Base-by-base conservation (phyloP, 768 basidiomycete genomes). In the Suillus cothurnatus region DNA sequence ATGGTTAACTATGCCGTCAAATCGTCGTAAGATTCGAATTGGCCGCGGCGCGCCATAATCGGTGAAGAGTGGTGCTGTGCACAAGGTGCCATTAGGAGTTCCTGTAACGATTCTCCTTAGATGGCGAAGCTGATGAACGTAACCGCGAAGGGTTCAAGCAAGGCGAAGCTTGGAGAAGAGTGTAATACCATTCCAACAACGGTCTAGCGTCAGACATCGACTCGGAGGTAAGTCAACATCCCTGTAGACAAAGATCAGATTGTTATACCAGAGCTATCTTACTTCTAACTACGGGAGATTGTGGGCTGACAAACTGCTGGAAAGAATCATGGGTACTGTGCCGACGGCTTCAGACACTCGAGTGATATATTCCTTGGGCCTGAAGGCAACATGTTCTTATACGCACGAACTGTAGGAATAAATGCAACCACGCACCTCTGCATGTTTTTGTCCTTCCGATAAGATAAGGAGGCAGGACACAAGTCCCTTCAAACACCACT, bases 151-250 rank as follows among this genome's bases (percentile, higher is more conserved):
- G 34, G 4, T 34, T 15, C 38, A 39, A 12, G 38, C 38, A 39
- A 39, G 15, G 38, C 38, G 38, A 39, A 39, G 38, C 38, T 39
- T 39, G 15, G 38, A 39, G 38, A 39, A 71, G 11, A 61, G n/a
- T 23, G 71, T 63, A 34, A 76, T 62, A 5, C 67, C 61, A 28
- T 71, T 63, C 76, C 78, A 79, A 57, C 68, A 68, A 7, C 71
- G 55, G 9, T 56, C 53, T 38, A 79, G 68, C 56, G 67, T 69
- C 23, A 61, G 36, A 26, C 75, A n/a, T n/a, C n/a, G n/a, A n/a
- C n/a, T n/a, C n/a, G n/a, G n/a, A n/a, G n/a, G n/a, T 6, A 36
- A 39, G 23, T 39, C 39, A 39, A 15, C 17, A 41, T 1, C 15
- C 17, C 17, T 41, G 15, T 41, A 39, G 14, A 39, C 12, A 39